phyloP scores from a whole-genome alignment of 1,284 basidiomycete genomes.

The Fistulina hepatica region DNA sequence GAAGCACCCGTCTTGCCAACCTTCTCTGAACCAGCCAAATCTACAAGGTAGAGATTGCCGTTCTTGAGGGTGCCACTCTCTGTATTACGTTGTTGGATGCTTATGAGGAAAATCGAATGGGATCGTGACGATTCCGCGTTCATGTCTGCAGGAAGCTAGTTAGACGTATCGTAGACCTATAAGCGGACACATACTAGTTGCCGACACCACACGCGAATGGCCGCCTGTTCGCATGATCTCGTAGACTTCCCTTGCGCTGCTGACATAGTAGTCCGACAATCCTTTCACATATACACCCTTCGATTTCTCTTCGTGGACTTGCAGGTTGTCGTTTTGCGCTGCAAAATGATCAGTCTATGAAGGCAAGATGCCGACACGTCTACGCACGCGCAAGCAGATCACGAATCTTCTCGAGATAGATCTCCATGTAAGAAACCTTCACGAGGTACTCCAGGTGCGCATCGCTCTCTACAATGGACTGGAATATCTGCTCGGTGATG shows the following conservation, averaged over 20 bases:
- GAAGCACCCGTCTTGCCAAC: conserved; percentile 99
- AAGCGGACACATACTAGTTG: conserved; percentile 65
- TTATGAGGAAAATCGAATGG: conserved; percentile 98
- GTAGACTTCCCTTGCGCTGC: conserved; percentile 93
- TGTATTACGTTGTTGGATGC: conserved; percentile 93
- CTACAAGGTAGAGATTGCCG: conserved; percentile 95
- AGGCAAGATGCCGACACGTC: conserved; percentile 3
- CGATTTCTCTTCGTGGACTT: conserved; percentile 97
- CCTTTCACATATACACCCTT: conserved; percentile 98
- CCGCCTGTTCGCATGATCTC: conserved; percentile 98
- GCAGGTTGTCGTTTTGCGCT: conserved; percentile 98
- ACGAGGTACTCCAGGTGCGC: conserved; percentile 96
- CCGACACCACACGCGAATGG: conserved; percentile 82
- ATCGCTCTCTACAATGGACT: conserved; percentile 93
- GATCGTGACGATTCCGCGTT: conserved; percentile 99
- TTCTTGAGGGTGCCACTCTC: conserved; percentile 94
- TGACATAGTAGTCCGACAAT: conserved; percentile 96
- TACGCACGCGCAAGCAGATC: conserved; percentile 90
- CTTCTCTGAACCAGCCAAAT: conserved; percentile 98
- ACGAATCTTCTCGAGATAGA: conserved; percentile 94
- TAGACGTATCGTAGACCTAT: not conserved
- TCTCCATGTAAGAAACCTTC: conserved; percentile 99
- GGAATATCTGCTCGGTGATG: conserved; percentile 98
- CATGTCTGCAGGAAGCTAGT: conserved; percentile 68
- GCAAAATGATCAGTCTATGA: conserved; percentile 11